Evolutionary conservation across 768 basidiomycete species (phyloP), one percentile per base, ranked within the genome.

Genomic region (Lepiota brunneoincarnata): DNA sequence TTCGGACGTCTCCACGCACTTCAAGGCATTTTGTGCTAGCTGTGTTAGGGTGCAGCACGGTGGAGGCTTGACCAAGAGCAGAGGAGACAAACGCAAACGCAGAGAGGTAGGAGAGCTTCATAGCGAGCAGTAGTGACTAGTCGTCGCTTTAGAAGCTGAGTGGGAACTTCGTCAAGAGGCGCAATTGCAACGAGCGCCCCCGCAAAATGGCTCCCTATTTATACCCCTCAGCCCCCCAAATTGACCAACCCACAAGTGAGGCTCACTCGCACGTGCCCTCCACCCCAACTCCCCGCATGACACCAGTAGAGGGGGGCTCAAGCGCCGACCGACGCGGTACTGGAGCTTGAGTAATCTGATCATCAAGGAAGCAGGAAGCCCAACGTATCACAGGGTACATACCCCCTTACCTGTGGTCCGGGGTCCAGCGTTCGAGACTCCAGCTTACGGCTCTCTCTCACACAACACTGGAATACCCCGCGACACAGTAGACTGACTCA

Each of bases 1-100:
- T 60, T 12, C 52, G 63, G 0, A 56, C 58, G 4, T 59, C 64
- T 1, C 63, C 72, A 11, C 63, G 56, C 12, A 72, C 69, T 44
- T 69, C 70, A 18, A 71, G 49, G 38, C 70, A 73, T 43, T 69
- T 70, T 4, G 41, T 46, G 17, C 39, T 36, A 24, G 63, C 20
- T 20, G 24, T 38, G 21, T 46, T 51, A 12, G 57, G 54, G 14
- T 49, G 41, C 6, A 46, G n/a, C 6, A 40, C 37, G 2, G 36
- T 37, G 15, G 31, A 31, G 7, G 24, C 7, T 24, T 54, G 52
- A 9, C 42, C 43, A 18, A 46, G 10, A 28, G 14, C 52, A 12
- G 21, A 28, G 18, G 52, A 37, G 36, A 15, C 36, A 5, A 54
- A 34, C 18, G 37, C 37, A 4, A 54, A 26, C 1, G 23, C 37